Conservation (phyloP, 2,329 filamentous ascomycete genomes). For the Neonectria coccinea region DNA sequence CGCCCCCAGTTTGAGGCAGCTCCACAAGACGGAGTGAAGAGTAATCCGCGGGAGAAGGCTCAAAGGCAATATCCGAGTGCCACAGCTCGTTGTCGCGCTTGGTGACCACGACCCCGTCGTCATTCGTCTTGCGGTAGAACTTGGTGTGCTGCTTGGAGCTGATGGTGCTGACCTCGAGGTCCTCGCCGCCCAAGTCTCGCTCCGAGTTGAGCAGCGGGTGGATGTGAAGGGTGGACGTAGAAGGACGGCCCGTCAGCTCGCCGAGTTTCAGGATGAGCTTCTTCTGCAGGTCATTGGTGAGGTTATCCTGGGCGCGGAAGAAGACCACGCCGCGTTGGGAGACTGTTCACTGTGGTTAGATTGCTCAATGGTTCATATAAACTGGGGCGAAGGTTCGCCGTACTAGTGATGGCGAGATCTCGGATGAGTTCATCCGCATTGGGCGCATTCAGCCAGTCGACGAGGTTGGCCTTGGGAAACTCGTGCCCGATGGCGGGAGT, state of each 20-base stretch:
- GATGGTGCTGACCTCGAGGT: conserved; percentile 72
- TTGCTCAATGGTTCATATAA: not conserved
- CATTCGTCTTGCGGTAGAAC: conserved; percentile 55
- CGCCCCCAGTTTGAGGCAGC: conserved; percentile 66
- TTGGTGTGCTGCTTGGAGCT: conserved; percentile 67
- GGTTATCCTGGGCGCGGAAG: conserved; percentile 72
- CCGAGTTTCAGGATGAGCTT: conserved; percentile 71
- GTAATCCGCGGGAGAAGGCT: conserved; percentile 73
- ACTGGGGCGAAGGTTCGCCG: conserved; percentile 27
- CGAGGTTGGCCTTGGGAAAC: conserved; percentile 68
- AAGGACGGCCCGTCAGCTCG: conserved; percentile 67
- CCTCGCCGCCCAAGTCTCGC: conserved; percentile 64
- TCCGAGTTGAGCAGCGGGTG: conserved; percentile 68
- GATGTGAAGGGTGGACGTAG: conserved; percentile 68
- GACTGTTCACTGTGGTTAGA: conserved; percentile 56
- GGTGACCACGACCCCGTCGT: conserved; percentile 44
- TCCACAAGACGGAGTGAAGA: conserved; percentile 65
- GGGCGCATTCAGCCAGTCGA: conserved; percentile 69
- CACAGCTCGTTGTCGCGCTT: conserved; percentile 50
- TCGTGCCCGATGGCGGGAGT: conserved; percentile 73
- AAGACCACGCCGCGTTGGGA: conserved; percentile 78
- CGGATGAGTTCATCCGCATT: conserved; percentile 73
- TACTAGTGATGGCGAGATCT: conserved; percentile 76
- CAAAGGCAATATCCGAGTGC: conserved; percentile 75
- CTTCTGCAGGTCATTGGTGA: conserved; percentile 74